phyloP scores from a whole-genome alignment of 768 basidiomycete species.

The Pleurotus platypus region DNA sequence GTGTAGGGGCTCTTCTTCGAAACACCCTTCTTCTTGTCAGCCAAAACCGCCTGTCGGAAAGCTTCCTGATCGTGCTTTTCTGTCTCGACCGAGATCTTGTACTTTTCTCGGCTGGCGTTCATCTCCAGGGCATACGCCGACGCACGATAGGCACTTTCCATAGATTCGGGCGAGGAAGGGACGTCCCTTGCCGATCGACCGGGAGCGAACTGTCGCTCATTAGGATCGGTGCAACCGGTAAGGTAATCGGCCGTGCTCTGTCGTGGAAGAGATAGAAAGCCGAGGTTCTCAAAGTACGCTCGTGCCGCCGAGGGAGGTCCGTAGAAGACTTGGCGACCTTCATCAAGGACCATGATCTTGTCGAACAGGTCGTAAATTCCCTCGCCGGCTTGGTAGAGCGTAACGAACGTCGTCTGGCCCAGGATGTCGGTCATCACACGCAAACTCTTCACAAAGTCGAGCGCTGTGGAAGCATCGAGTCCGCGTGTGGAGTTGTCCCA shows the following conservation, averaged over 20 bases:
- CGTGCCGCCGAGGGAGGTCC: slow-evolving; percentile 74
- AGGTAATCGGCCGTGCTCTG: slow-evolving; percentile 87
- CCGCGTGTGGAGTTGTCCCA: slow-evolving; percentile 86
- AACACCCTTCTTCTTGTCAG: slow-evolving; percentile 76
- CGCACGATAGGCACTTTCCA: slow-evolving; percentile 58
- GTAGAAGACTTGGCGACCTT: slow-evolving; percentile 79
- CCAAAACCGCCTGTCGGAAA: slow-evolving; percentile 71
- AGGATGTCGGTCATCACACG: slow-evolving; percentile 83
- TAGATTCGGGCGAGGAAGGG: slow-evolving; percentile 62
- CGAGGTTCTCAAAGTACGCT: slow-evolving; percentile 71
- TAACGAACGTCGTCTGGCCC: slow-evolving; percentile 78
- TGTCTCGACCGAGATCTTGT: slow-evolving; percentile 51
- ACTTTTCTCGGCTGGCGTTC: slow-evolving; percentile 47
- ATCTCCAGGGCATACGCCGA: slow-evolving; percentile 45
- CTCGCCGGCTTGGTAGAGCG: slow-evolving; percentile 83
- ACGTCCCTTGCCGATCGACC: slow-evolving; percentile 56
- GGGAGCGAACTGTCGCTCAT: slow-evolving; percentile 75
- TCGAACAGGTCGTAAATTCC: slow-evolving; percentile 77
- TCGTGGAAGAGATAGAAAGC: slow-evolving; percentile 73
- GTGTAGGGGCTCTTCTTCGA: slow-evolving; percentile 81
- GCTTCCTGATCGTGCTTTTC: slow-evolving; percentile 67
- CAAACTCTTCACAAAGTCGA: slow-evolving; percentile 80
- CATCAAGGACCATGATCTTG: slow-evolving; percentile 81
- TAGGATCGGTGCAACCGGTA: slow-evolving; percentile 78
- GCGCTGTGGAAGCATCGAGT: slow-evolving; percentile 81